Evolutionary conservation across 2,329 filamentous ascomycete genomes (phyloP).

Genomic region (Epichloe coenophiala): DNA sequence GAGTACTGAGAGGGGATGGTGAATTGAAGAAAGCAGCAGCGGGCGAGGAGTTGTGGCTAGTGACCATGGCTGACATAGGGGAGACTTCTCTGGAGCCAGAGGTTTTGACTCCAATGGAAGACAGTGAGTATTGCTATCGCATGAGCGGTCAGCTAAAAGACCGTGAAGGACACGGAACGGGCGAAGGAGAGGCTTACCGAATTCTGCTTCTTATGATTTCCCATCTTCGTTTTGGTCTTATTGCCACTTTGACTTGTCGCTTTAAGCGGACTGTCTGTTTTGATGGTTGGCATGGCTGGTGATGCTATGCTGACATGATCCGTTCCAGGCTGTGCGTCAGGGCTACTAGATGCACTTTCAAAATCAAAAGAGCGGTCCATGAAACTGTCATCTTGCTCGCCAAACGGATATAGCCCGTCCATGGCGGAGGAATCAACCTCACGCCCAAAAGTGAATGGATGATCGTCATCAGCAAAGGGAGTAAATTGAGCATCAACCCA

Average conservation of each 20-base stretch:
- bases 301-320: constrained; percentile 25
- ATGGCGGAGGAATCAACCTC: constrained; percentile 13
- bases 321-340: constrained; percentile 22
- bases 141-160: constrained; percentile 15
- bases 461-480: constrained; percentile 25
- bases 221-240: constrained; percentile 11
- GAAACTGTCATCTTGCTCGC: constrained; percentile 26
- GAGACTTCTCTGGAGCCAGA: constrained; percentile 39
- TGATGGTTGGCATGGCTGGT: constrained; percentile 27
- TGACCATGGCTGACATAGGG: constrained; percentile 36
- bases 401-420: constrained; percentile 19
- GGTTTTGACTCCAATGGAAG: constrained; percentile 33
- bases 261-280: constrained; percentile 19
- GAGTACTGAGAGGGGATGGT: constrained; percentile 29
- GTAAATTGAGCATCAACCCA: constrained; percentile 26
- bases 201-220: constrained; percentile 22
- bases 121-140: constrained; percentile 35
- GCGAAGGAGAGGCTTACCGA: constrained; percentile 24
- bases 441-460: constrained; percentile 21
- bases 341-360: constrained; percentile 44
- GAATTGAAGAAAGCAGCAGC: constrained; percentile 30
- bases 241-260: constrained; percentile 11
- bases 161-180: neutral
- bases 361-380: constrained; percentile 43
- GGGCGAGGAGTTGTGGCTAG: constrained; percentile 40